These are phyloP conservation scores for Pleurotus sapidus DNA, from an alignment of 768 basidiomycete genomes.

Conservation along the genomic window DNA sequence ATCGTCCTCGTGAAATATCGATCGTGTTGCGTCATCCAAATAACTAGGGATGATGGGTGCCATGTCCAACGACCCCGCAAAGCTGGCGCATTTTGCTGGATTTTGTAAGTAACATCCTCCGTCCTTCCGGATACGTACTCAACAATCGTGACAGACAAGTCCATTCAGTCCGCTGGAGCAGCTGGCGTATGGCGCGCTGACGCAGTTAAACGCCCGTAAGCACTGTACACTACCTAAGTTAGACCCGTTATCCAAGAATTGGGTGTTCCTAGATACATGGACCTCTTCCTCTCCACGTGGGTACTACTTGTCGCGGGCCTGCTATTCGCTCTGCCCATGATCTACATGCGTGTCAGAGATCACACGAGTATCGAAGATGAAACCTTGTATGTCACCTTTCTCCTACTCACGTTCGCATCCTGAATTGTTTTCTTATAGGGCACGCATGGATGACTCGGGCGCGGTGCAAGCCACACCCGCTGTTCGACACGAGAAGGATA, in stretches of 20 bases:
- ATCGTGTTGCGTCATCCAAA: neutral
- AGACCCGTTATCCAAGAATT: too few species aligned
- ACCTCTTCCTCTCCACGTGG: conserved; percentile 54
- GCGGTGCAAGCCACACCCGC: conserved; percentile 18
- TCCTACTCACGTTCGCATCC: neutral
- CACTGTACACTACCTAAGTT: conserved; percentile 4
- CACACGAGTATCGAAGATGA: conserved; percentile 44
- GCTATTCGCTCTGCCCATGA: conserved; percentile 51
- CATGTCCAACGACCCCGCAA: conserved; percentile 80
- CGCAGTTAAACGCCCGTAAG: conserved; percentile 59
- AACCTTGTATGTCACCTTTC: conserved; percentile 37
- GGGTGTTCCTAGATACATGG: conserved; percentile 45
- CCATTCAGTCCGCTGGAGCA: conserved; percentile 73
- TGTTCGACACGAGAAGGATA: too few species aligned
- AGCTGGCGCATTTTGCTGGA: conserved; percentile 77
- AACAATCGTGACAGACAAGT: conserved; percentile 47
- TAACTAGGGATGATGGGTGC: conserved; percentile 62
- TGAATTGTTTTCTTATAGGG: conserved; percentile 17
- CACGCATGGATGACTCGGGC: conserved; percentile 41
- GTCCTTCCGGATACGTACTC: neutral
- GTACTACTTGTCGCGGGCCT: conserved; percentile 46
- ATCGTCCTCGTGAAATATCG: too few species aligned
- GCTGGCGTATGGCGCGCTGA: conserved; percentile 74
- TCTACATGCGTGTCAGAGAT: conserved; percentile 50
- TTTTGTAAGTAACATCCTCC: conserved; percentile 56